Conservation (phyloP, 208 protist species). For the Phytomonas francai region DNA sequence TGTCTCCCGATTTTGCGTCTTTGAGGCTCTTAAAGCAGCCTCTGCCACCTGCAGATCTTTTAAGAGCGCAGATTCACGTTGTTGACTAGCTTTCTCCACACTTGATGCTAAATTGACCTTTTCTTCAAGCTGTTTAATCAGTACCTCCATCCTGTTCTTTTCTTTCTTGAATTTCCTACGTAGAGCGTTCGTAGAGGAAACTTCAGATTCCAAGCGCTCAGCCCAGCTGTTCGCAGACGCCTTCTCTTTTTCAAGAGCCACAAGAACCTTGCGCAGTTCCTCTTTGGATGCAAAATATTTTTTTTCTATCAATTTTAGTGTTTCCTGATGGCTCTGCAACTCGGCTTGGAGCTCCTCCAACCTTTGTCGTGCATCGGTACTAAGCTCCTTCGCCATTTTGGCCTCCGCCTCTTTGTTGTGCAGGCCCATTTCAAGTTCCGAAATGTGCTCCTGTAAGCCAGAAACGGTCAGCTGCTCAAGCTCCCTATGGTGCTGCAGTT, state of each 20-base stretch:
- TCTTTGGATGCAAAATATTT: constrained; percentile 37
- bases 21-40: constrained; percentile 18
- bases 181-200: constrained; percentile 27
- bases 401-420: constrained; percentile 14
- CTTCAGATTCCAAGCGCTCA: constrained; percentile 25
- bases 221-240: constrained; percentile 17
- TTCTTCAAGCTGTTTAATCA: constrained; percentile 39
- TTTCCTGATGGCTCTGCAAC: constrained; percentile 17
- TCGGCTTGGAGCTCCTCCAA: constrained; percentile 12
- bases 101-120: constrained; percentile 21
- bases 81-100: constrained; percentile 27
- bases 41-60: constrained; percentile 22
- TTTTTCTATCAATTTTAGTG: constrained; percentile 22
- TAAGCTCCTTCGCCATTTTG: constrained; percentile 12
- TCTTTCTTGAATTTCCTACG: constrained; percentile 52
- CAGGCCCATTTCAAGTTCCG: constrained; percentile 16
- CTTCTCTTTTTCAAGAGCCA: constrained; percentile 25
- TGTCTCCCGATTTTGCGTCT: constrained; percentile 22
- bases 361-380: constrained; percentile 16
- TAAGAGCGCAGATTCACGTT: constrained; percentile 22
- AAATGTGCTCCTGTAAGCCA: constrained; percentile 19
- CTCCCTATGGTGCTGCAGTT: constrained; percentile 39
- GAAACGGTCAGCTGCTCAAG: constrained; percentile 18
- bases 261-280: constrained; percentile 25
- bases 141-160: constrained; percentile 43